Percentiles rank a stretch among this genome's conserved stretches.
These are phyloP conservation scores for Syzygium jambos DNA, from an alignment of 345 rosid genomes.

Conservation along the genomic window DNA sequence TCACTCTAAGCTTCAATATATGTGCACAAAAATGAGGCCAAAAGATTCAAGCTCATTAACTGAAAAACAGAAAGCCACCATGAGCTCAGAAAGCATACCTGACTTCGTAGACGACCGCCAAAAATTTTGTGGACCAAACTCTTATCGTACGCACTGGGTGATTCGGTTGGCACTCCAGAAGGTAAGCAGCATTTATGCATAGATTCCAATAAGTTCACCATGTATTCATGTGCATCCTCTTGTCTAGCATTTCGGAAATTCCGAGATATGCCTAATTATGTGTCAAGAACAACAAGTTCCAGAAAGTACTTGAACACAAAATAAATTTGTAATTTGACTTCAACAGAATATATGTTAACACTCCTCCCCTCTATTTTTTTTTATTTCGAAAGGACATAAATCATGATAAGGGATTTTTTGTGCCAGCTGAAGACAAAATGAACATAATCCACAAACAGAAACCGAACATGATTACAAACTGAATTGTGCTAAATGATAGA, in stretches of 20 bases:
- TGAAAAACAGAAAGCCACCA: not conserved
- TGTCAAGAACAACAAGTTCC: conserved; percentile 21
- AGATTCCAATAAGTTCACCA: conserved; percentile 90
- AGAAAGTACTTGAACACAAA: not conserved
- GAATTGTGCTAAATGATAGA: not conserved
- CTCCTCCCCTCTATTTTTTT: not conserved
- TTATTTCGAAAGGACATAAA: not conserved
- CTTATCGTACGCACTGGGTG: conserved; percentile 79
- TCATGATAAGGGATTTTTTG: not conserved
- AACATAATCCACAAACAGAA: not conserved
- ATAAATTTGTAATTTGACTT: not conserved
- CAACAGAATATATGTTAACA: not conserved
- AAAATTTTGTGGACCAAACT: conserved; percentile 95
- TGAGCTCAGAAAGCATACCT: conserved; percentile 32
- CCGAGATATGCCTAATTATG: conserved; percentile 70
- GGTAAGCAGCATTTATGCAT: conserved; percentile 98
- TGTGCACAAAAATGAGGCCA: not conserved
- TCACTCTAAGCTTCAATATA: not conserved
- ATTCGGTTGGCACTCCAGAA: conserved; percentile 84
- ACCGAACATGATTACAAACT: not conserved
- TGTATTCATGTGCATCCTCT: conserved; percentile 97
- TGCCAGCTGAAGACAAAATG: not conserved
- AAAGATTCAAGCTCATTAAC: not conserved
- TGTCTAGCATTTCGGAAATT: conserved; percentile 73
- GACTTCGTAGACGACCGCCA: conserved; percentile 92